phyloP scores from a whole-genome alignment of 2,329 filamentous ascomycete species.

The Colletotrichum scovillei region DNA sequence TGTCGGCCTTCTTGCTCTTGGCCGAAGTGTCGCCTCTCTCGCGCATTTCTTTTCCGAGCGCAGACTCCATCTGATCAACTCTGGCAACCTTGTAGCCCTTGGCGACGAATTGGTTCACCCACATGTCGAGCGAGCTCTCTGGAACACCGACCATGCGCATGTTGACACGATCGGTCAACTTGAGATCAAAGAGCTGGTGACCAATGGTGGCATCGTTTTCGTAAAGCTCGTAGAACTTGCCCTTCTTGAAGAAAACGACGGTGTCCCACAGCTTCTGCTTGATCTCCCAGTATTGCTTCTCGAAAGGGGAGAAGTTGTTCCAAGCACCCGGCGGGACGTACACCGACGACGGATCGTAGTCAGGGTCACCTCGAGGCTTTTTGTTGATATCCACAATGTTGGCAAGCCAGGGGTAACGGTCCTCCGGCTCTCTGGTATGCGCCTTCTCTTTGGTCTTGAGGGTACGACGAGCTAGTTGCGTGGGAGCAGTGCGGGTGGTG shows the following conservation, averaged over 20 bases:
- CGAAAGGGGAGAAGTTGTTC: constrained; percentile 89
- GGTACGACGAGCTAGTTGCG: constrained; percentile 36
- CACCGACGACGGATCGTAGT: constrained; percentile 92
- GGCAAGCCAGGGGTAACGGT: constrained; percentile 91
- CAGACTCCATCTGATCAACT: constrained; percentile 97
- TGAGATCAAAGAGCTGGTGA: constrained; percentile 96
- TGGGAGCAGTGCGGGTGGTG: constrained; percentile 14
- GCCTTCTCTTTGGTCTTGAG: constrained; percentile 72
- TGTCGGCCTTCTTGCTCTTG: constrained; percentile 81
- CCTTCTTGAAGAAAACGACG: constrained; percentile 99
- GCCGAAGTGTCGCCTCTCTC: constrained; percentile 76
- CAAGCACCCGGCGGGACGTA: constrained; percentile 87
- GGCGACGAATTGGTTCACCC: constrained; percentile 98
- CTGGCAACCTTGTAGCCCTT: constrained; percentile 98
- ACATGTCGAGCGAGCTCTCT: constrained; percentile 93
- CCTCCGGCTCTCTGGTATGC: constrained; percentile 83
- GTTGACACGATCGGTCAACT: constrained; percentile 97
- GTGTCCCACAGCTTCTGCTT: constrained; percentile 98
- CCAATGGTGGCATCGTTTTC: constrained; percentile 97
- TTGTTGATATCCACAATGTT: constrained; percentile 87
- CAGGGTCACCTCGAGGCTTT: constrained; percentile 80
- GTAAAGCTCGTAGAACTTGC: constrained; percentile 98
- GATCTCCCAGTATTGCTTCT: constrained; percentile 99
- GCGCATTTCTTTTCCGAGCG: constrained; percentile 97
- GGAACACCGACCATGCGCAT: constrained; percentile 99